phyloP scores from a whole-genome alignment of 2,329 filamentous ascomycete species.

The Furcasterigmium sp. region DNA sequence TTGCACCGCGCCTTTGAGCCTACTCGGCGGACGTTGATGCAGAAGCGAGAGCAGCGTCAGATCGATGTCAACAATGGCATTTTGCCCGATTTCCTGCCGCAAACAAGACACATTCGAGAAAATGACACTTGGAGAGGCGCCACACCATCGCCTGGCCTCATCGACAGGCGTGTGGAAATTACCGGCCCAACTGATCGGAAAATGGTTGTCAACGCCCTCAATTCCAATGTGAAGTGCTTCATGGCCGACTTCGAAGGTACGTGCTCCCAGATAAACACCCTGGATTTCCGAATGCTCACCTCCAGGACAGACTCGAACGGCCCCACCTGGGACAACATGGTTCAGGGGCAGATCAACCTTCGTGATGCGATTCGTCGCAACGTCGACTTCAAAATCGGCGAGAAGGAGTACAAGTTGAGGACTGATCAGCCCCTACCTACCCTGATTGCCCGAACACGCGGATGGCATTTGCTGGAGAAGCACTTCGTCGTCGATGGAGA shows the following conservation, averaged over 20 bases:
- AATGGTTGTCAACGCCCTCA: constrained; percentile 98
- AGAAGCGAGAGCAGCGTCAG: constrained; percentile 81
- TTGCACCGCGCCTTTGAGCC: constrained; percentile 92
- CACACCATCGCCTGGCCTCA: constrained; percentile 81
- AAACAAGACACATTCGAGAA: constrained; percentile 93
- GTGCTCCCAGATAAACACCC: not conserved
- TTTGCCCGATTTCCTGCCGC: constrained; percentile 88
- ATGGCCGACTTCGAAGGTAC: constrained; percentile 98
- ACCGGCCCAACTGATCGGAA: constrained; percentile 96
- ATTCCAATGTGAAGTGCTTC: constrained; percentile 95
- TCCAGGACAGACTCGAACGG: constrained; percentile 74
- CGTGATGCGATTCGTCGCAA: constrained; percentile 93
- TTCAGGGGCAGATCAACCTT: constrained; percentile 95
- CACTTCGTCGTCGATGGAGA: constrained; percentile 94
- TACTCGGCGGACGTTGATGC: constrained; percentile 81
- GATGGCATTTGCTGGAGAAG: constrained; percentile 98
- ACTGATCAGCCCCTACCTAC: constrained; percentile 83
- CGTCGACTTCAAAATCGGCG: constrained; percentile 92
- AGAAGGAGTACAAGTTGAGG: constrained; percentile 96
- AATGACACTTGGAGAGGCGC: constrained; percentile 92
- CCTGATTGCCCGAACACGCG: constrained; percentile 87
- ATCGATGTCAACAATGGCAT: constrained; percentile 86
- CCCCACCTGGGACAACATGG: constrained; percentile 99
- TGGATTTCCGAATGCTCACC: not conserved
- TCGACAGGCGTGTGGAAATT: constrained; percentile 93